Evolutionary conservation across 2,329 filamentous ascomycete species (phyloP), one percentile per base, ranked within the genome.

Genomic region (Phaeosphaeriaceae sp.): DNA sequence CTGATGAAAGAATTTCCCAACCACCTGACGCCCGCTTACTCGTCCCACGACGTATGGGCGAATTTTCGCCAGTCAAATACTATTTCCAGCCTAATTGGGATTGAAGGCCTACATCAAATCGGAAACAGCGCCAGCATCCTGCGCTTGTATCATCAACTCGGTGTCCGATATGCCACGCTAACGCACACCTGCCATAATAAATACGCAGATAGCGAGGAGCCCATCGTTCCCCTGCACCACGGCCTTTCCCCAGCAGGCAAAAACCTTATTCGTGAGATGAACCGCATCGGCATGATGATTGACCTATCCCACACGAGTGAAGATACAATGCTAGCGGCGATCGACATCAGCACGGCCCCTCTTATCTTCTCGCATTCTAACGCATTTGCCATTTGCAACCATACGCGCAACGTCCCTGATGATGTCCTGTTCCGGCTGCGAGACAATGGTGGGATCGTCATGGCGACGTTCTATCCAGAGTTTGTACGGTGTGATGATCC

Each of bases 151-250:
- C 79, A 94, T 70, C 76, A 80, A 1, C 79, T 95, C 4, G 92
- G 92, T 1, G 91, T 92, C 4, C 85, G 90, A 35, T 96, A 96
- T 66, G 86, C 86, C 12, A 96, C 92, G 0, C 77, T 97, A 12
- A 96, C 90, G 1, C 92, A 95, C 76, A 95, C 94, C 72, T 96
- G 92, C 75, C 89, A 94, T 72, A 97, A 96, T 73, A 81, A 78
- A 39, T 96, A 88, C 71, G 90, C 91, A 34, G 92, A 97, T 69
- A 46, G 42, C 30, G 74, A 54, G 55, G 67, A 62, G 47, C 70
- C 48, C 40, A 69, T 49, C 15, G 64, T 74, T 0, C 39, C 37
- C 26, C 17, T 50, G 1, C 45, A 46, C 12, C 72, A 74, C 29
- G 92, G 92, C 1, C 3, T 26, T 6, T 2, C 23, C 6, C 6